Conservation (phyloP, 371 early-diverging fungal species). For the Rhizopus arrhizus region DNA sequence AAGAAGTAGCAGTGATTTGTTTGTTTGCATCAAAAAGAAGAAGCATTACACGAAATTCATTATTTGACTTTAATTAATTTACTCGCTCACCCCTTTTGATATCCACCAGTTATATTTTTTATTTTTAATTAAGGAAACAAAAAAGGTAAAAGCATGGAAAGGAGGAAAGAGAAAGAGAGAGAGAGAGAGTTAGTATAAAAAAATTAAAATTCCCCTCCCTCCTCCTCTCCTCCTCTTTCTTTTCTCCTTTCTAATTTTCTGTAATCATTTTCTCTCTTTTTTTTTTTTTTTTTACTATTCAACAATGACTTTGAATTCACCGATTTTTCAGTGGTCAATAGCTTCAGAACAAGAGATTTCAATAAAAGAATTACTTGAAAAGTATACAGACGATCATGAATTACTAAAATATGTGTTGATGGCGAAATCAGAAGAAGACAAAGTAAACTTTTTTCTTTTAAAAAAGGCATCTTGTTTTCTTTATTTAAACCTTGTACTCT, state of each 20-base stretch:
- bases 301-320: conserved; percentile 10
- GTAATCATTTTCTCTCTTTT: neutral
- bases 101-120: no score
- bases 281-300: conserved; percentile 4
- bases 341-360: conserved; percentile 33
- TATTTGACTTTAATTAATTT: no score
- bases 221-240: conserved; percentile 14
- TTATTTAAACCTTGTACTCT: conserved; percentile 3
- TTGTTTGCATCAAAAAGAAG: no score
- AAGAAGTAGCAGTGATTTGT: no score
- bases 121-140: no score
- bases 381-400: conserved; percentile 42
- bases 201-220: conserved; percentile 1
- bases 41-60: no score
- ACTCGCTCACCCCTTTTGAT: no score
- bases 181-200: neutral
- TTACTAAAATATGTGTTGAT: conserved; percentile 45
- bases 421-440: conserved; percentile 59
- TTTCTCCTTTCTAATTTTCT: conserved; percentile 7
- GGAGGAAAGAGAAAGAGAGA: neutral
- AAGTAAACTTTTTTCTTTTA: conserved; percentile 28
- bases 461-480: neutral
- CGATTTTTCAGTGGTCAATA: conserved; percentile 28
- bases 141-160: no score
- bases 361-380: conserved; percentile 50